Percentiles rank a stretch among this genome's conserved stretches.
phyloP scores from a whole-genome alignment of 1,139 yeast species.

The Eremothecium sinecaudum region DNA sequence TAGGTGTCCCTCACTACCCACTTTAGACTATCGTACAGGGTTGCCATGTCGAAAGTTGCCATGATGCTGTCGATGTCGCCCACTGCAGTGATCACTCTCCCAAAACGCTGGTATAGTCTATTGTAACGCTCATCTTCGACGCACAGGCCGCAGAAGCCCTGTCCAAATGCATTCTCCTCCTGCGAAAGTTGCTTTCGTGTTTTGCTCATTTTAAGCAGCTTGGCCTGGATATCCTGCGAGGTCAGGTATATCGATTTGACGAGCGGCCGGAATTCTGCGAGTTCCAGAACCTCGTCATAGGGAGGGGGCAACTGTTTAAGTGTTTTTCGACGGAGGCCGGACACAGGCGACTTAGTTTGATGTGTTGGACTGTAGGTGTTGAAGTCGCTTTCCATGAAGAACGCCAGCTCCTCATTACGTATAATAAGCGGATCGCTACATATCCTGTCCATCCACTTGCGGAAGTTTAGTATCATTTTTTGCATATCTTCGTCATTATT shows the following conservation, averaged over 20 bases:
- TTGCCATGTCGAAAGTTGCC: slow-evolving; percentile 65
- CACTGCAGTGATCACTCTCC: slow-evolving; percentile 56
- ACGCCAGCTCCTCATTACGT: slow-evolving; percentile 80
- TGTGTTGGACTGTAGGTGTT: slow-evolving; percentile 61
- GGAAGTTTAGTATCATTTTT: slow-evolving; percentile 52
- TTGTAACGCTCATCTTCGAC: slow-evolving; percentile 31
- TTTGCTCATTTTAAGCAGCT: slow-evolving; percentile 47
- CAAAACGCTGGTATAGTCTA: slow-evolving; percentile 72
- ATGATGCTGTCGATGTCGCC: slow-evolving; percentile 73
- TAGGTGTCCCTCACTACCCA: slow-evolving; percentile 65
- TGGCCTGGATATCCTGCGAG: slow-evolving; percentile 47
- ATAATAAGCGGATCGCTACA: slow-evolving; percentile 66
- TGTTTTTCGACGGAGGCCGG: slow-evolving; percentile 81
- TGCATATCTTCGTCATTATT: slow-evolving; percentile 75
- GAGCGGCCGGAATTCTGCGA: slow-evolving; percentile 78
- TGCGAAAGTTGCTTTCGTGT: slow-evolving; percentile 48
- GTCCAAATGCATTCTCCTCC: slow-evolving; percentile 58
- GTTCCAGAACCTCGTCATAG: slow-evolving; percentile 70
- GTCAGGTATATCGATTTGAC: slow-evolving; percentile 66
- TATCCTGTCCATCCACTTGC: slow-evolving; percentile 79
- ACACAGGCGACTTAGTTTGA: slow-evolving; percentile 47
- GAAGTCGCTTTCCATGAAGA: slow-evolving; percentile 81
- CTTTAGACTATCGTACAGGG: slow-evolving; percentile 66
- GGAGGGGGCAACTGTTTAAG: slow-evolving; percentile 88
- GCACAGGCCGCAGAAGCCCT: slow-evolving; percentile 38